Percentiles rank a stretch among this genome's conserved stretches.
phyloP scores from a whole-genome alignment of 768 basidiomycete genomes.

The Podaxis mareebaensis region DNA sequence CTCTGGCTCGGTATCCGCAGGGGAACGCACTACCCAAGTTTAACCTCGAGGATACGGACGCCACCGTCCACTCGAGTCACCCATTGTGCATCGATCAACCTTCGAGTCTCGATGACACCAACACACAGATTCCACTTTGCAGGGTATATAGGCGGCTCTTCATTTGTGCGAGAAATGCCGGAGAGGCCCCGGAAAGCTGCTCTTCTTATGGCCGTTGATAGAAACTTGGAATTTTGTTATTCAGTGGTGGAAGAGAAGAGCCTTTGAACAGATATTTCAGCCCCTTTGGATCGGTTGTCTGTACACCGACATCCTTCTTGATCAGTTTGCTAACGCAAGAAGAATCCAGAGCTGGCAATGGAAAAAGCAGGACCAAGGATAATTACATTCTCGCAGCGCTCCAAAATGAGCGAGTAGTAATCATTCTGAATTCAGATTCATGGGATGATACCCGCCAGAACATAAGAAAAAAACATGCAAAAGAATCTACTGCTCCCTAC shows the following conservation, averaged over 20 bases:
- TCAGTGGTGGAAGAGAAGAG: background rate
- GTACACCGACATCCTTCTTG: too few species aligned
- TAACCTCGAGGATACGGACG: constrained; percentile 45
- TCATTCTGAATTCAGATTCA: too few species aligned
- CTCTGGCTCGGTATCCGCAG: constrained; percentile 42
- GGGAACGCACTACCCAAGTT: constrained; percentile 57
- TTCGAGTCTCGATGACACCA: constrained; percentile 18
- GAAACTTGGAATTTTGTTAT: background rate
- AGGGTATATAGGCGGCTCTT: background rate
- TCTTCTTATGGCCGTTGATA: background rate
- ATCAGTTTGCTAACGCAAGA: too few species aligned
- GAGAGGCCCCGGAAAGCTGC: background rate
- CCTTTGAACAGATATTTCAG: background rate
- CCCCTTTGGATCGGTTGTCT: background rate
- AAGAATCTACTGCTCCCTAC: constrained; percentile 8
- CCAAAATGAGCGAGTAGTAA: too few species aligned
- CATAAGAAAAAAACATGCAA: background rate
- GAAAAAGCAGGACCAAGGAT: too few species aligned
- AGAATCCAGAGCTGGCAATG: too few species aligned
- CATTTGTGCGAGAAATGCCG: background rate
- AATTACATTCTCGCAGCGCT: too few species aligned
- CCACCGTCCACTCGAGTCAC: constrained; percentile 11
- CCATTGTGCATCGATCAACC: constrained; percentile 14
- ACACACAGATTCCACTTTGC: constrained; percentile 12
- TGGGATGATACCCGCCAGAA: background rate